Percentiles rank a stretch among this genome's conserved stretches.
These are phyloP conservation scores for Saccharomycopsis sp. DNA, from an alignment of 805 yeast species.

Conservation along the genomic window DNA sequence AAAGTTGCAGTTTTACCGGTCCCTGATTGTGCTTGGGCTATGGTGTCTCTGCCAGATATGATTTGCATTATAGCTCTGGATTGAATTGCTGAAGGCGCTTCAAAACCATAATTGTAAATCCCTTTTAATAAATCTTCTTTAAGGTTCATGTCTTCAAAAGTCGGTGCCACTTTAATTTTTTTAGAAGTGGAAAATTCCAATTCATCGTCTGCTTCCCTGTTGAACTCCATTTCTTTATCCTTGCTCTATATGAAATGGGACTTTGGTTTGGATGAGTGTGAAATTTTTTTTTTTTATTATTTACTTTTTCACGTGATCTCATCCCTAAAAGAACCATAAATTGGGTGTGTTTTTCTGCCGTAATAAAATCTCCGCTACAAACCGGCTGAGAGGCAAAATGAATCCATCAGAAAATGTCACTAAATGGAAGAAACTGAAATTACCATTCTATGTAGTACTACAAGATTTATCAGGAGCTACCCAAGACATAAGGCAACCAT, in stretches of 20 bases:
- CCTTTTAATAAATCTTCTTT: constrained; percentile 52
- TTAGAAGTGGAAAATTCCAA: constrained; percentile 58
- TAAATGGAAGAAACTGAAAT: not conserved
- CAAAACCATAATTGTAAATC: constrained; percentile 87
- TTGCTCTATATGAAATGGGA: constrained; percentile 1
- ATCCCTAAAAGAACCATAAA: no score
- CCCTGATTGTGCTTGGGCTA: constrained; percentile 99
- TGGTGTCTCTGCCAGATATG: constrained; percentile 87
- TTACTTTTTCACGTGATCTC: no score
- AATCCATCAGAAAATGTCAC: not conserved
- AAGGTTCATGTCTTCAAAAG: constrained; percentile 74
- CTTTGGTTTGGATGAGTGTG: not conserved
- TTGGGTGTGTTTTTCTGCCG: not conserved
- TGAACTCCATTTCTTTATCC: constrained; percentile 42
- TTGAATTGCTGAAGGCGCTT: constrained; percentile 95
- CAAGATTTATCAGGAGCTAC: not conserved
- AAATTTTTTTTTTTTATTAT: not conserved
- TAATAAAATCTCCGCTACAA: not conserved
- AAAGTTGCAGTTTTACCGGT: constrained; percentile 99
- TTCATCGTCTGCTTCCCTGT: constrained; percentile 51
- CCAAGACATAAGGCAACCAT: not conserved
- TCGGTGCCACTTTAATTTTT: constrained; percentile 45
- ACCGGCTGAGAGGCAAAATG: not conserved
- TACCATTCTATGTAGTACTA: not conserved
- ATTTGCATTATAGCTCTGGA: constrained; percentile 95